Percentiles rank a stretch among this genome's conserved stretches.
Conservation (phyloP, 1,284 basidiomycete genomes). For the Inonotus hispidus region DNA sequence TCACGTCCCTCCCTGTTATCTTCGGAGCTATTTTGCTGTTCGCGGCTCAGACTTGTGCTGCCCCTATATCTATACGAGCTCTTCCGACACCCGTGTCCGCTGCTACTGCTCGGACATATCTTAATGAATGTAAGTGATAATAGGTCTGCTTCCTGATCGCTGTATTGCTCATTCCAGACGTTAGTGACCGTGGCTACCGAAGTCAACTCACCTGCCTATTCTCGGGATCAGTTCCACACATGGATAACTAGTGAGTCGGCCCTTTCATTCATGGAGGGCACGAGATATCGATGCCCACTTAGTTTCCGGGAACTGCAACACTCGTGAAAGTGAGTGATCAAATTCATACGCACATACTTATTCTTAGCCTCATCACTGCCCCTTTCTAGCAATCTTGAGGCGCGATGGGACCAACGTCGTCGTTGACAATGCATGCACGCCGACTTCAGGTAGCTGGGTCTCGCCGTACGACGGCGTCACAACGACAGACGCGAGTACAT, state of each 20-base stretch:
- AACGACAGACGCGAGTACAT: slow-evolving; percentile 39
- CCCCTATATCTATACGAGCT: slow-evolving; percentile 22
- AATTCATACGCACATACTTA: not conserved
- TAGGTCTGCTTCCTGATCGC: not conserved
- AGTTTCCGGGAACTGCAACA: slow-evolving; percentile 50
- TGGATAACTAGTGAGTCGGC: slow-evolving; percentile 39
- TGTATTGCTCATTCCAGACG: not conserved
- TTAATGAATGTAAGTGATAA: slow-evolving; percentile 30
- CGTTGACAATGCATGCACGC: slow-evolving; percentile 34
- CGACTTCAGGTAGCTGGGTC: slow-evolving; percentile 47
- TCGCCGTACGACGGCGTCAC: slow-evolving; percentile 44
- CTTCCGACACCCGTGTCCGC: slow-evolving; percentile 34
- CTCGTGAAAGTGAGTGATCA: slow-evolving; percentile 40
- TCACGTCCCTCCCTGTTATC: not conserved
- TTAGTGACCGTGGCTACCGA: slow-evolving; percentile 41
- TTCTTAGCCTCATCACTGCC: slow-evolving; percentile 2
- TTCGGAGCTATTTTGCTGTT: not conserved
- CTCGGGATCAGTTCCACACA: slow-evolving; percentile 37
- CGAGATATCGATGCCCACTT: not conserved
- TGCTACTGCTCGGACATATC: slow-evolving; percentile 34
- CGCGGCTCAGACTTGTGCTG: not conserved
- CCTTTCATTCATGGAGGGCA: not conserved
- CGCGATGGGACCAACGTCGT: slow-evolving; percentile 47
- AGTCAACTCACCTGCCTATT: slow-evolving; percentile 42
- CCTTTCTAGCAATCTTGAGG: slow-evolving; percentile 41